Base-by-base conservation (phyloP, 805 yeast genomes). In the Schwanniomyces pseudopolymorphus region DNA sequence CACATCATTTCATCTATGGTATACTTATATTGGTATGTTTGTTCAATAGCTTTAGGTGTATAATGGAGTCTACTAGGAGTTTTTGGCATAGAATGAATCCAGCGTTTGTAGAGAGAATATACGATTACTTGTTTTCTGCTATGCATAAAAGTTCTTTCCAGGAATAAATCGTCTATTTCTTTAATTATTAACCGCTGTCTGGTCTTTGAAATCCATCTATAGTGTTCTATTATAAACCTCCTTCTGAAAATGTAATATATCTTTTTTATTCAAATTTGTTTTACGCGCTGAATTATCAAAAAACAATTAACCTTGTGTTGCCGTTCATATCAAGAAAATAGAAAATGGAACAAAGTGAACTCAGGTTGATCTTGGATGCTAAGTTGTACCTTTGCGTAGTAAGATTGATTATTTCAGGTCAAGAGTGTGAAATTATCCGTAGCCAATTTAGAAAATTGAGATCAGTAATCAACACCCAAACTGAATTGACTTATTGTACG, bases 291-390 rank as follows among this genome's bases (percentile, higher is more conserved):
- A 26, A 11, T 26, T 26, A 26, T 26, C 10, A 7, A 26, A 26
- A 26, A 10, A 7, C 13, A 26, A 26, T 22, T 22, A 22, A 5
- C 5, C 5, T 22, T 5, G 25, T 22, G 8, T 8, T 22, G 8
- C 7, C 7, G 8, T 22, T 22, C 28, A 26, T 10, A 26, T 7
- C 5, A 26, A 26, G 8, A 26, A 3, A 26, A 6, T 7, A 31
- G 7, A 9, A 31, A 9, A 31, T 31, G 35, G 35, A 31, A 16
- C 20, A 31, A 31, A 16, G 20, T 8, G 20, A 31, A 7, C 6
- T 9, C 8, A 31, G 6, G 19, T 31, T 31, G 20, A 17, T 37
- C 16, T 10, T 25, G 16, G 47, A 47, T 28, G 47, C 50, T 20
- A 16, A 21, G 17, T 14, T 47, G 16, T 47, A 38, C 17, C 31